These are phyloP conservation scores for Fusarium tupiense DNA, from an alignment of 2,329 filamentous ascomycete species.

Conservation along the genomic window DNA sequence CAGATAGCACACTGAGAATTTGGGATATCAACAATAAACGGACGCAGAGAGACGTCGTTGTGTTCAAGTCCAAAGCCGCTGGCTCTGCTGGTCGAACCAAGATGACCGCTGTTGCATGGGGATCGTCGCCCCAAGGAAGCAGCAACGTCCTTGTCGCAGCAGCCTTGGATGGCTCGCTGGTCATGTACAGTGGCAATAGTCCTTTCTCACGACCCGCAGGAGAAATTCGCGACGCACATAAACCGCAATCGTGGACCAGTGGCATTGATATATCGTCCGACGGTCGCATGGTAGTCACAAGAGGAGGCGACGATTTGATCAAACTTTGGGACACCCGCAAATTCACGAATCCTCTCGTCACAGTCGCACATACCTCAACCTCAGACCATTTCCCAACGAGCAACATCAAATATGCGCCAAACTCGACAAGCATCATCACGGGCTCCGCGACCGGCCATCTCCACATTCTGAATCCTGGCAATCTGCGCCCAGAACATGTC, in stretches of 20 bases:
- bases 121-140: conserved; percentile 77
- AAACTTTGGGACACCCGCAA: conserved; percentile 98
- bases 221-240: conserved; percentile 87
- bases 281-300: conserved; percentile 87
- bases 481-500: conserved; percentile 82
- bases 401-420: conserved; percentile 91
- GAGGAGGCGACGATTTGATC: conserved; percentile 90
- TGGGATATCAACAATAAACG: conserved; percentile 96
- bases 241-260: conserved; percentile 86
- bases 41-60: conserved; percentile 90
- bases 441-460: conserved; percentile 87
- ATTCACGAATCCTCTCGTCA: conserved; percentile 89
- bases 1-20: conserved; percentile 93
- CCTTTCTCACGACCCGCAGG: conserved; percentile 84
- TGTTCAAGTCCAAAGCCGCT: conserved; percentile 91
- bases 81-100: conserved; percentile 90
- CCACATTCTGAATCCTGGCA: conserved; percentile 93
- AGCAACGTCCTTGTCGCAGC: conserved; percentile 82
- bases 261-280: conserved; percentile 91
- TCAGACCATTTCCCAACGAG: conserved; percentile 84
- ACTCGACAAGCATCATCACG: conserved; percentile 84
- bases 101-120: conserved; percentile 95
- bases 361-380: conserved; percentile 80
- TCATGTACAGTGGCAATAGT: conserved; percentile 92
- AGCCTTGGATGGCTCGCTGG: conserved; percentile 87